Conservation (phyloP, 2,329 filamentous ascomycete species). For the Apiospora aurea region DNA sequence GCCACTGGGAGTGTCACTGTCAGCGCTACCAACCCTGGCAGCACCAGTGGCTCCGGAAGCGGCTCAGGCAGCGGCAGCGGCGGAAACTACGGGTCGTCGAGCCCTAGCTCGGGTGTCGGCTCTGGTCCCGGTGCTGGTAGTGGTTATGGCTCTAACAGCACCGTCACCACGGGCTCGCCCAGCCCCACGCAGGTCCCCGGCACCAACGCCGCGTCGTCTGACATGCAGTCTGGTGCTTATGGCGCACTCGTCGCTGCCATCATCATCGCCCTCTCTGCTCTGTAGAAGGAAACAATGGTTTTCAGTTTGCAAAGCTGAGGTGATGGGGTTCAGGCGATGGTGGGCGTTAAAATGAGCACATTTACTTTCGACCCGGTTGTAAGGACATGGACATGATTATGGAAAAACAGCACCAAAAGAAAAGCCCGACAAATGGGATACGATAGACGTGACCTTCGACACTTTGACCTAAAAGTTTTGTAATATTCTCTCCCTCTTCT, state of each 20-base stretch:
- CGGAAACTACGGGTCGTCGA: slow-evolving; percentile 29
- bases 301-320: background rate
- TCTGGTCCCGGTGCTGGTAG: slow-evolving; percentile 29
- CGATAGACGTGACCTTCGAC: slow-evolving; percentile 4
- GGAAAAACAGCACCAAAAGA: background rate
- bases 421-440: background rate
- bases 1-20: slow-evolving; percentile 31
- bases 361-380: background rate
- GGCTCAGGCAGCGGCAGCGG: slow-evolving; percentile 30
- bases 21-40: slow-evolving; percentile 33
- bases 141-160: slow-evolving; percentile 9
- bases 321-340: background rate
- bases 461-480: slow-evolving; percentile 12
- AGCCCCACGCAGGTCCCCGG: background rate
- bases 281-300: slow-evolving; percentile 18
- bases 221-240: slow-evolving; percentile 25
- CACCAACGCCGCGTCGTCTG: background rate
- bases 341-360: background rate
- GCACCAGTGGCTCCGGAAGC: slow-evolving; percentile 34
- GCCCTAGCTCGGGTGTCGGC: slow-evolving; percentile 38
- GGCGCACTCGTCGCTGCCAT: slow-evolving; percentile 29
- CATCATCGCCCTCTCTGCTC: slow-evolving; percentile 25
- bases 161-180: slow-evolving; percentile 8
- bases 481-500: background rate
- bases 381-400: background rate